phyloP scores from a whole-genome alignment of 1,284 basidiomycete genomes.

The Ustilago hordei region DNA sequence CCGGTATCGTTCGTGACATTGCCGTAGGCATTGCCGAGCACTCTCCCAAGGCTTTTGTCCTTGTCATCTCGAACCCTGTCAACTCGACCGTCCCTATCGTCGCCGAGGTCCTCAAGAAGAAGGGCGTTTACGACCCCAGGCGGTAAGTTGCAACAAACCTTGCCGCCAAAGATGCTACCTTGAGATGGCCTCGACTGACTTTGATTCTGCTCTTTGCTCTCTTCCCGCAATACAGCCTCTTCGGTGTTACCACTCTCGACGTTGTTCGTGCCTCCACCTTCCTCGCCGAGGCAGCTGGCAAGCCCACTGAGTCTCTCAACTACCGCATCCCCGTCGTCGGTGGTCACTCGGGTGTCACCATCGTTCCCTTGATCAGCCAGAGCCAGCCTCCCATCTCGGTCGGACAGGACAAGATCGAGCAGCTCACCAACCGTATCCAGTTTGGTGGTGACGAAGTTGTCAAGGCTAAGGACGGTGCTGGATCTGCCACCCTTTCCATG shows the following conservation, averaged over 20 bases:
- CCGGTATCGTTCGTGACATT: conserved; percentile 92
- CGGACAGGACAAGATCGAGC: conserved; percentile 72
- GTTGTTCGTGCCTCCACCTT: conserved; percentile 97
- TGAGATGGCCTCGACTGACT: too few species aligned
- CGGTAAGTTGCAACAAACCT: conserved; percentile 65
- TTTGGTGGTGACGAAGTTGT: conserved; percentile 93
- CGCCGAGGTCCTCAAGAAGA: conserved; percentile 73
- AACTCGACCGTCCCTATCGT: conserved; percentile 97
- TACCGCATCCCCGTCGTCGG: conserved; percentile 86
- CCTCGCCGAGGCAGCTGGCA: conserved; percentile 82
- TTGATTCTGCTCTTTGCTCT: too few species aligned
- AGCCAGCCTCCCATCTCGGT: conserved; percentile 68
- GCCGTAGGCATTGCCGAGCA: conserved; percentile 86
- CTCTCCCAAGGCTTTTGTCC: conserved; percentile 90
- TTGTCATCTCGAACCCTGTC: conserved; percentile 97
- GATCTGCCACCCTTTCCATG: conserved; percentile 91
- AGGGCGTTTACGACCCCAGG: conserved; percentile 86
- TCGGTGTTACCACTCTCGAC: conserved; percentile 98
- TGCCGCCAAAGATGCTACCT: too few species aligned
- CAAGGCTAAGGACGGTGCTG: conserved; percentile 88
- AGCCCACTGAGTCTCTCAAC: conserved; percentile 74
- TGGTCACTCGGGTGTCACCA: conserved; percentile 95
- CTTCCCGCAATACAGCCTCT: conserved; percentile 72
- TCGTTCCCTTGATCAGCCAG: conserved; percentile 94
- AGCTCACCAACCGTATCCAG: conserved; percentile 86